Evolutionary conservation across 345 rosid genomes (phyloP), one percentile per base, ranked within the genome.

Genomic region (Boechera stricta): DNA sequence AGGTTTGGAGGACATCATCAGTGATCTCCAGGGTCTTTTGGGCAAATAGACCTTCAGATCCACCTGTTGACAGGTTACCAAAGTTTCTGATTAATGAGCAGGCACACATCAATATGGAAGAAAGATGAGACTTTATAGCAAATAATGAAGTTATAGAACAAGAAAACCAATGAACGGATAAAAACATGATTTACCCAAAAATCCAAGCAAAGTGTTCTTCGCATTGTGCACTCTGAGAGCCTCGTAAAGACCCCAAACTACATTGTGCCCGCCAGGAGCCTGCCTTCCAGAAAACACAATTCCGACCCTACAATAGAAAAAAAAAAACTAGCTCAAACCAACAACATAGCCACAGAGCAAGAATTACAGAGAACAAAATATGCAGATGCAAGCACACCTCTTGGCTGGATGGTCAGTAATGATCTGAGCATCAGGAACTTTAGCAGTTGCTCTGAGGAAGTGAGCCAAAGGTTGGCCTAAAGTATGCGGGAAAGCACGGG

Each of bases 231-330:
- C 81, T 77, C 92, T 85, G 65, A 95, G 91, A 66, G 98, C 99
- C 51, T 82, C 64, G 74, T 81, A 77, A 62, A 95, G 97, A 49
- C 97, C 98, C 99, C 98, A 92, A 35, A 95, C 38, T 13, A 92
- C 98, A 81, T 95, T 95, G 79, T 95, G 99, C 12, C 98, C 98
- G 66, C 96, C 99, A 42, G 99, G 98, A 63, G 98, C 94, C 67
- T 95, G 99, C 80, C 99, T 90, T 62, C 99, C 99, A 77, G 91
- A 88, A 72, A 95, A 92, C 71, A 92, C 92, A 67, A 95, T 65
- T 68, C 98, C 99, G 1, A 92, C 98, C 90, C 98, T 94, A 82
- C 68, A 39, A 55, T 36, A 76, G 9, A 70, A 51, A 12, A n/a
- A 18, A 77, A 21, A n/a, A 18, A 77, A 21, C 56, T 41, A 45